These are phyloP conservation scores for Cyberlindnera saturnus DNA, from an alignment of 805 yeast species.

Conservation along the genomic window DNA sequence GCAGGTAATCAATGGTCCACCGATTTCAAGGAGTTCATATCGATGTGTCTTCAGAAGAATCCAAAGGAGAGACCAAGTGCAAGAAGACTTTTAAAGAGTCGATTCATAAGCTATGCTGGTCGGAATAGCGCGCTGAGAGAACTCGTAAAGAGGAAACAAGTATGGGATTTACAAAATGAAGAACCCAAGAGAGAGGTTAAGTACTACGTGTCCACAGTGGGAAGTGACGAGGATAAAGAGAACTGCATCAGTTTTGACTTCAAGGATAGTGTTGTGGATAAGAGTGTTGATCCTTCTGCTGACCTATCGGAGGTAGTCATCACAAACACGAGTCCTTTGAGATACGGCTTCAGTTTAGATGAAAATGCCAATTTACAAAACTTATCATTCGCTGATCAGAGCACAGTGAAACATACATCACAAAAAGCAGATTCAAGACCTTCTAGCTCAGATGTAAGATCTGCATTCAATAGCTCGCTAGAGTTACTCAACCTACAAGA, in stretches of 20 bases:
- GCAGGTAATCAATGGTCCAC: conserved; percentile 68
- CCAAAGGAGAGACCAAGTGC: conserved; percentile 67
- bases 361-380: conserved; percentile 9
- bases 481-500: conserved; percentile 5
- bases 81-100: conserved; percentile 46
- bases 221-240: conserved; percentile 2
- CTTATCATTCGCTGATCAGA: neutral
- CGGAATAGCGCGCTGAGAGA: conserved; percentile 28
- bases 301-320: conserved; percentile 18
- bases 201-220: conserved; percentile 28
- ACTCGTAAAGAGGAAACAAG: conserved; percentile 37
- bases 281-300: neutral
- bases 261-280: conserved; percentile 8
- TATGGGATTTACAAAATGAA: conserved; percentile 30
- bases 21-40: conserved; percentile 66
- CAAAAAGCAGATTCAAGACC: neutral
- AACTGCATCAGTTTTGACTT: conserved; percentile 19
- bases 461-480: conserved; percentile 6
- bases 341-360: conserved; percentile 4
- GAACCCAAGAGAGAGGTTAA: conserved; percentile 3
- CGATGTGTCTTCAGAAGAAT: conserved; percentile 62
- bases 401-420: neutral
- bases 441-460: neutral
- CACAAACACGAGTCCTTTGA: conserved; percentile 16
- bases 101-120: conserved; percentile 37